Evolutionary conservation across 2,329 filamentous ascomycete genomes (phyloP), one percentile per base, ranked within the genome.

Genomic region (Trichoderma asperellum): DNA sequence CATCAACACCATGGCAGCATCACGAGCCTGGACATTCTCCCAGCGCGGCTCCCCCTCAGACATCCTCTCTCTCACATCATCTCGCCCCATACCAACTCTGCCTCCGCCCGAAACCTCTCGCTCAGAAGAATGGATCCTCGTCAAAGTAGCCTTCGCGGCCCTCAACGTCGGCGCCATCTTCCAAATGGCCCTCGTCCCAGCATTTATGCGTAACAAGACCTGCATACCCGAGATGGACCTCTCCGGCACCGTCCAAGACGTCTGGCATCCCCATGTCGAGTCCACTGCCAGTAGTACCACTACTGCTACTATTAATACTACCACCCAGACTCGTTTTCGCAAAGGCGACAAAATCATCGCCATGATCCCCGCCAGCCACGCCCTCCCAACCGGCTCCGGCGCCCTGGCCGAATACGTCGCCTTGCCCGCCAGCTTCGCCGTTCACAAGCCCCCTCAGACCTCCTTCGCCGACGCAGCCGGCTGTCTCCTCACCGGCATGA

Each of bases 81-180:
- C 73, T 4, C 70, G 70, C 0, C 73, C 75, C 1, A 59, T 70
- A 1, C 76, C 77, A 1, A 68, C 73, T 0, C 72, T 78, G n/a
- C 0, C 76, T 3, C 77, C 78, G 11, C 73, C 74, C 55, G 74
- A 74, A 56, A 73, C 71, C 4, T 72, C 77, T 6, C 14, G 37
- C 5, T 74, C 75, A 8, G 77, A 78, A 40, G 76, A 80, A 73
- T 80, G 79, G 79, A 70, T 84, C 35, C 72, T 83, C 35, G 73
- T 84, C 68, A 79, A 77, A 61, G 74, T 81, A n/a, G 77, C 80
- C 66, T 81, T 82, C 67, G 81, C 79, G 4, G 81, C 80, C 16
- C 81, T 85, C 68, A 85, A 84, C 70, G 81, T 81, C 5, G 82
- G 82, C 37, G 80, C 81, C 66, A 78, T 79, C 43, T 78, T 82